Conservation (phyloP, 345 rosid genomes). For the Aurinia saxatilis region DNA sequence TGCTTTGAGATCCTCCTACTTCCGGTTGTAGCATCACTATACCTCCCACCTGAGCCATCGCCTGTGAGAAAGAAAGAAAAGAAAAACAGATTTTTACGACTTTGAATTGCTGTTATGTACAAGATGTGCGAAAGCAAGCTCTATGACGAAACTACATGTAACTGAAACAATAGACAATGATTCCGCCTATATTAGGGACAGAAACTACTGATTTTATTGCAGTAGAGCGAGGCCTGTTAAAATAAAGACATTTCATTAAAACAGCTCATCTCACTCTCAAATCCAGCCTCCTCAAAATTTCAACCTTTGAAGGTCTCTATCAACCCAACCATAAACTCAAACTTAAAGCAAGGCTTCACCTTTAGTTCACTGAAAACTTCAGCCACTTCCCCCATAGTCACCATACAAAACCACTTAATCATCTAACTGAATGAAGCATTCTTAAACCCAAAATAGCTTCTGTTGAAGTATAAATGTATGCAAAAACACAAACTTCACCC, state of each 20-base stretch:
- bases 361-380: not conserved
- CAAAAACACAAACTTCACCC: too few relatives aligned
- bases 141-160: not conserved
- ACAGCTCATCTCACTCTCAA: not conserved
- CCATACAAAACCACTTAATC: not conserved
- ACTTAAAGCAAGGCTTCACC: not conserved
- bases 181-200: not conserved
- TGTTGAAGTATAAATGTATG: not conserved
- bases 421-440: not conserved
- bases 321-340: not conserved
- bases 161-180: not conserved
- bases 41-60: conserved; percentile 98
- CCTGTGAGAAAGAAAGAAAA: conserved; percentile 49
- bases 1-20: conserved; percentile 69
- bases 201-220: too few relatives aligned
- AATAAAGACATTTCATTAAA: not conserved
- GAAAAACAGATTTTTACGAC: not conserved
- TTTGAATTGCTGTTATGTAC: not conserved
- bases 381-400: not conserved
- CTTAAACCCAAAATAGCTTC: not conserved
- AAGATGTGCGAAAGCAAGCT: not conserved
- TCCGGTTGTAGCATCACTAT: conserved; percentile 90
- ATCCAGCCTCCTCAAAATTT: too few relatives aligned
- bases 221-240: too few relatives aligned
- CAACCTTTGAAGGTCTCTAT: not conserved